phyloP scores from a whole-genome alignment of 129 eudicot species.

The Scalesia atractyloides region DNA sequence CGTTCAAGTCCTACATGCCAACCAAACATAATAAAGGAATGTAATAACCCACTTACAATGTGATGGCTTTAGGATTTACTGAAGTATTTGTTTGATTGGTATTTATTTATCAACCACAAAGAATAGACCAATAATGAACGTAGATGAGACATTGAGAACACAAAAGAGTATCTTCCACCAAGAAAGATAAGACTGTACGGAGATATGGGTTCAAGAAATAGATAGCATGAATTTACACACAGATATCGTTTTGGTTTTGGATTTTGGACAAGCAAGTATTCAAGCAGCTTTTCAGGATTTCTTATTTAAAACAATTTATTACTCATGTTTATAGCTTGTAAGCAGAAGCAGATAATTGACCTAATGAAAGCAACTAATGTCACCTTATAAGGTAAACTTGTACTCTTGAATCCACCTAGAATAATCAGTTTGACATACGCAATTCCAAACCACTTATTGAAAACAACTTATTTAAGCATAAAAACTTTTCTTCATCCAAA shows the following conservation, averaged over 20 bases:
- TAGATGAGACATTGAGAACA: background rate
- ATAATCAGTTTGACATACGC: background rate
- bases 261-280: background rate
- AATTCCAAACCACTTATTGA: background rate
- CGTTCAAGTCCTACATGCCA: background rate
- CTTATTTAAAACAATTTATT: background rate
- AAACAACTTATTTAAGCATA: no score
- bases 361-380: slow-evolving; percentile 2
- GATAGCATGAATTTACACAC: background rate
- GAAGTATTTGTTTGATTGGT: background rate
- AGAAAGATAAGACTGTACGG: background rate
- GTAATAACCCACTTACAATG: background rate
- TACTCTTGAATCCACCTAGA: background rate
- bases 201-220: background rate
- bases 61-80: background rate
- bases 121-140: background rate
- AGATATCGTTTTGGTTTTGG: background rate
- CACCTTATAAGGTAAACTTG: background rate
- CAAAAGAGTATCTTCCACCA: background rate
- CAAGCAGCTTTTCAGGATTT: background rate
- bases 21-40: background rate
- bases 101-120: background rate
- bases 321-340: no score
- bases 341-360: no score
- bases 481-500: no score